These are phyloP conservation scores for Solanum medicagineum DNA, from an alignment of 257 asterid genomes.

Conservation along the genomic window DNA sequence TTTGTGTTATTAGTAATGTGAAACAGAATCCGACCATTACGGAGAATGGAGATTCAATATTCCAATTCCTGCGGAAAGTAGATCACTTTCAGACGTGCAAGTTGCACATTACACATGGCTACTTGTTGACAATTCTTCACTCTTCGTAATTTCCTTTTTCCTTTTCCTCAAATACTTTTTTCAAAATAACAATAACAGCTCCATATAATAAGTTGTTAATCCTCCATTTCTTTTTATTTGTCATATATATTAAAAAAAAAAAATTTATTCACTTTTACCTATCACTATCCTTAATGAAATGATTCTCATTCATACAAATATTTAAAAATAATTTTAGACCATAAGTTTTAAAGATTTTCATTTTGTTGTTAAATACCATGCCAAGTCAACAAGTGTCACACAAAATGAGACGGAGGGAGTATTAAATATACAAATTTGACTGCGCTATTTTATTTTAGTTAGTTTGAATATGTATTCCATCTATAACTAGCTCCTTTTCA, in stretches of 20 bases:
- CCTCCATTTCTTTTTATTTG: no score
- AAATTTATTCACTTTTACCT: no score
- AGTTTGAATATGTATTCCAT: not conserved
- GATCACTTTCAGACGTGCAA: not conserved
- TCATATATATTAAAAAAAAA: no score
- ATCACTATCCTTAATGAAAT: no score
- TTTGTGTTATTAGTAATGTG: not conserved
- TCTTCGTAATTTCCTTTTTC: not conserved
- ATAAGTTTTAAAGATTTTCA: no score
- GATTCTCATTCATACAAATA: no score
- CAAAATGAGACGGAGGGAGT: no score
- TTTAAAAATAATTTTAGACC: no score
- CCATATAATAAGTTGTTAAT: no score
- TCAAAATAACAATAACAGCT: not conserved
- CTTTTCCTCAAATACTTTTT: not conserved
- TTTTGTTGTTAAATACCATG: no score
- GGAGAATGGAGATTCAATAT: not conserved
- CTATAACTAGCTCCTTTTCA: not conserved
- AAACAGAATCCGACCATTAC: not conserved
- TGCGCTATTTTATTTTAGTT: not conserved
- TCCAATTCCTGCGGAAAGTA: not conserved
- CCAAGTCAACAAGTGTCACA: no score
- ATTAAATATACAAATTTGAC: not conserved
- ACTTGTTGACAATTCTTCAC: not conserved
- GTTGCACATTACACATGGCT: not conserved